These are phyloP conservation scores for Fusarium papillatum DNA, from an alignment of 2,329 filamentous ascomycete genomes.

Conservation along the genomic window DNA sequence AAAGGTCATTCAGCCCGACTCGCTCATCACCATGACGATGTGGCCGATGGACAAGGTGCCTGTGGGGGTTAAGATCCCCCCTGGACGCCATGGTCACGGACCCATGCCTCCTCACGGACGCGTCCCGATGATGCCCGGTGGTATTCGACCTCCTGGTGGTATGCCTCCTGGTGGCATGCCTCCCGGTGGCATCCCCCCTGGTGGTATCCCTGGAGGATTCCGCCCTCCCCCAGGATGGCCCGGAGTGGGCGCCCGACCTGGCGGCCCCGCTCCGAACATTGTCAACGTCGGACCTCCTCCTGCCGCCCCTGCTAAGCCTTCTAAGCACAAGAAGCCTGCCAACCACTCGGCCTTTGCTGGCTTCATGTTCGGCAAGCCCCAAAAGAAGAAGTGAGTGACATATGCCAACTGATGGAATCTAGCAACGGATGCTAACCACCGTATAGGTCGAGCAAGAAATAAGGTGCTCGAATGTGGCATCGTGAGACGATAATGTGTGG, in stretches of 20 bases:
- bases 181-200: slow-evolving; percentile 12
- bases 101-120: slow-evolving; percentile 19
- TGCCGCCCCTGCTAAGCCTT: slow-evolving; percentile 21
- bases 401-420: not conserved
- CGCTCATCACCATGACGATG: slow-evolving; percentile 68
- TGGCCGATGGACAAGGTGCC: slow-evolving; percentile 67
- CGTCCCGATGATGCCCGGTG: slow-evolving; percentile 22
- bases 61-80: slow-evolving; percentile 37
- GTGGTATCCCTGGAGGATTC: slow-evolving; percentile 34
- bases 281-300: slow-evolving; percentile 36
- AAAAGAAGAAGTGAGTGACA: slow-evolving; percentile 49
- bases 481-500: slow-evolving; percentile 38
- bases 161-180: slow-evolving; percentile 8
- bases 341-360: slow-evolving; percentile 34
- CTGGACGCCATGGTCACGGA: slow-evolving; percentile 21
- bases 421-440: slow-evolving; percentile 14
- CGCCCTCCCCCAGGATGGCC: slow-evolving; percentile 39
- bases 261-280: slow-evolving; percentile 32
- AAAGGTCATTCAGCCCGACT: slow-evolving; percentile 82
- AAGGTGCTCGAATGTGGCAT: slow-evolving; percentile 16
- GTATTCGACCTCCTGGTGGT: slow-evolving; percentile 26
- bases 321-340: slow-evolving; percentile 42
- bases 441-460: slow-evolving; percentile 41
- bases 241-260: slow-evolving; percentile 6
- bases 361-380: slow-evolving; percentile 47